Conservation (phyloP, 805 yeast species). For the Scheffersomyces ergatensis region DNA sequence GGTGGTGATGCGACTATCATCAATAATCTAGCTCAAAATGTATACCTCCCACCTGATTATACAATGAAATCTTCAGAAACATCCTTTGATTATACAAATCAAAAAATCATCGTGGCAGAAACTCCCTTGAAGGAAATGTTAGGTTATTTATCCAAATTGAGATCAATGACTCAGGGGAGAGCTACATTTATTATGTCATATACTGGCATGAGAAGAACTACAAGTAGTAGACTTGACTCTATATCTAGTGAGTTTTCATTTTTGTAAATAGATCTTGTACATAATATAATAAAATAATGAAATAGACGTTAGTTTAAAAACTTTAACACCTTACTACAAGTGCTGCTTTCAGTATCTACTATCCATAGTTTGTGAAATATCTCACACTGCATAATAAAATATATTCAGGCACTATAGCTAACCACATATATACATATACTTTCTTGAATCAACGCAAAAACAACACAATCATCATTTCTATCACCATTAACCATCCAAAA, state of each 20-base stretch:
- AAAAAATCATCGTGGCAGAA: slow-evolving; percentile 66
- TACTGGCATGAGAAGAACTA: slow-evolving; percentile 67
- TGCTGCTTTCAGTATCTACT: no score
- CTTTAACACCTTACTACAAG: no score
- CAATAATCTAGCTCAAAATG: slow-evolving; percentile 52
- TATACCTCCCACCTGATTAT: slow-evolving; percentile 77
- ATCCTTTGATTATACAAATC: slow-evolving; percentile 26
- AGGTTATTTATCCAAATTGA: slow-evolving; percentile 73
- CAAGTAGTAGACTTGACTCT: slow-evolving; percentile 41
- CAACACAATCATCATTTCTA: no score
- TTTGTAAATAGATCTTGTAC: not conserved
- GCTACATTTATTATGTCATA: slow-evolving; percentile 81
- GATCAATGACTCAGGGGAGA: slow-evolving; percentile 88
- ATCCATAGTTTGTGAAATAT: no score
- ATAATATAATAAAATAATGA: no score
- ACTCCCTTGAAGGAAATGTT: slow-evolving; percentile 90
- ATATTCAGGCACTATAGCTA: no score
- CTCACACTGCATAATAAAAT: no score
- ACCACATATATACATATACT: no score
- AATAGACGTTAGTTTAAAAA: no score
- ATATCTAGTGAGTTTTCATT: slow-evolving; percentile 2
- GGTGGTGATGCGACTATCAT: slow-evolving; percentile 34
- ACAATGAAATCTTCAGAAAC: slow-evolving; percentile 37
- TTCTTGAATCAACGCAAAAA: no score
- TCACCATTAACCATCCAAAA: no score